Evolutionary conservation across 164 flowering plant species (phyloP).

Genomic region (Brasenia schreberi): DNA sequence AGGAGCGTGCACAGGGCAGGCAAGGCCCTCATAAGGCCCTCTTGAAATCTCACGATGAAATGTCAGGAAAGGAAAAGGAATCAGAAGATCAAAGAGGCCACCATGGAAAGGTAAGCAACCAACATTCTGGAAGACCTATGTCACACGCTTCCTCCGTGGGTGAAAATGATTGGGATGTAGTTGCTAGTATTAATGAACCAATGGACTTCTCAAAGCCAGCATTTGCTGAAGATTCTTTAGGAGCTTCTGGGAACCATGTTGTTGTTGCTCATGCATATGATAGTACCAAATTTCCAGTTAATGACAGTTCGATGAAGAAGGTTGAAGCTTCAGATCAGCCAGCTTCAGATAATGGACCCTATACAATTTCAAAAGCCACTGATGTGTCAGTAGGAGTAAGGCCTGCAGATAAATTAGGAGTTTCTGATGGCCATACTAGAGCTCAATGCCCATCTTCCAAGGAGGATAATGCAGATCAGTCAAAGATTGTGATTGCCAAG

Average conservation of each 20-base stretch:
- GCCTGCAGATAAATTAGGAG: conserved; percentile 64
- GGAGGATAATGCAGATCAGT: conserved; percentile 27
- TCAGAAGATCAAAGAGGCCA: conserved; percentile 34
- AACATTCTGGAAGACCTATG: conserved; percentile 17
- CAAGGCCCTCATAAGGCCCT: conserved; percentile 48
- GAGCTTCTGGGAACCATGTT: conserved; percentile 7
- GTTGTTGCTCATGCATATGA: neutral
- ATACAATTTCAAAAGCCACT: conserved; percentile 28
- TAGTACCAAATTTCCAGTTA: conserved; percentile 6
- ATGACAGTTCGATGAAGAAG: conserved; percentile 18
- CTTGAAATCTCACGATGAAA: conserved; percentile 51
- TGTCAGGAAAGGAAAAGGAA: conserved; percentile 36
- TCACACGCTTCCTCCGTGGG: conserved; percentile 10
- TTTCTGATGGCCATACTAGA: conserved; percentile 41
- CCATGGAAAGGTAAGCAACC: conserved; percentile 6
- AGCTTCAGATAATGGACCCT: conserved; percentile 8
- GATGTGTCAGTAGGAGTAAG: conserved; percentile 58
- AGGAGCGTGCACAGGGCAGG: conserved; percentile 28
- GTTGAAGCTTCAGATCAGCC: conserved; percentile 9
- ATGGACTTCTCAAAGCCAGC: conserved; percentile 16
- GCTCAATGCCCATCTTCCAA: conserved; percentile 12
- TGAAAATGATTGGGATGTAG: conserved; percentile 35
- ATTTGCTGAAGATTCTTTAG: conserved; percentile 17
- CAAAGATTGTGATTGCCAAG: conserved; percentile 16
- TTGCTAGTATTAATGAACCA: conserved; percentile 22